These are phyloP conservation scores for Spiromastix sp. DNA, from an alignment of 2,329 filamentous ascomycete species.

Conservation along the genomic window DNA sequence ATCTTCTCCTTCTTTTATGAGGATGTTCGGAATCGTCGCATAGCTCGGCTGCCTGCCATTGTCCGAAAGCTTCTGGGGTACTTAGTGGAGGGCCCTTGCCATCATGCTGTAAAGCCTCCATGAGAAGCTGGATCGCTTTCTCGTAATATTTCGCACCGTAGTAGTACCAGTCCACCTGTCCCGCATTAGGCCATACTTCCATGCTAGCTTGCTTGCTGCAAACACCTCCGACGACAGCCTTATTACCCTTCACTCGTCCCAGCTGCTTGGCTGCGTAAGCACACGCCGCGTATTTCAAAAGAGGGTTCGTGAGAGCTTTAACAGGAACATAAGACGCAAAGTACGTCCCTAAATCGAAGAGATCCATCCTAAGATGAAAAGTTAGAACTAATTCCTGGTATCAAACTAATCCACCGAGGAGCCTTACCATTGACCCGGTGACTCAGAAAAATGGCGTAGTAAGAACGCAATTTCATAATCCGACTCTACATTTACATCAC, in stretches of 20 bases:
- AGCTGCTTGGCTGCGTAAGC: constrained; percentile 54
- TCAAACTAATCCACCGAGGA: not conserved
- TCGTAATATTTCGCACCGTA: constrained; percentile 55
- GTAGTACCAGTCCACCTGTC: constrained; percentile 48
- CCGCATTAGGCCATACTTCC: constrained; percentile 42
- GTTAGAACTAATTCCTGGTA: not conserved
- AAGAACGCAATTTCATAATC: constrained; percentile 52
- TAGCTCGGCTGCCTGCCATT: constrained; percentile 26
- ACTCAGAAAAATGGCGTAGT: constrained; percentile 50
- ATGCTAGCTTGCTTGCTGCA: constrained; percentile 38
- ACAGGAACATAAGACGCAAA: constrained; percentile 52
- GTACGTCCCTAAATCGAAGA: constrained; percentile 44
- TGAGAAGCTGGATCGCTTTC: constrained; percentile 48
- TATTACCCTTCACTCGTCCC: constrained; percentile 42
- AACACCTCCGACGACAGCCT: constrained; percentile 40
- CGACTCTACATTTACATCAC: constrained; percentile 24
- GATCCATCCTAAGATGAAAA: constrained; percentile 29
- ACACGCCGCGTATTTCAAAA: constrained; percentile 44
- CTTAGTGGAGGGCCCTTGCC: constrained; percentile 23
- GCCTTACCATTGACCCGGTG: constrained; percentile 46
- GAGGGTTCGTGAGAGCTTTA: constrained; percentile 40
- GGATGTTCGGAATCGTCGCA: constrained; percentile 32
- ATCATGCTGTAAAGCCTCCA: constrained; percentile 34
- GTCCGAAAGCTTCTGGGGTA: constrained; percentile 25
- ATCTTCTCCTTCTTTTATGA: constrained; percentile 29